These are phyloP conservation scores for Auricularia sp. DNA, from an alignment of 768 basidiomycete species.

Conservation along the genomic window DNA sequence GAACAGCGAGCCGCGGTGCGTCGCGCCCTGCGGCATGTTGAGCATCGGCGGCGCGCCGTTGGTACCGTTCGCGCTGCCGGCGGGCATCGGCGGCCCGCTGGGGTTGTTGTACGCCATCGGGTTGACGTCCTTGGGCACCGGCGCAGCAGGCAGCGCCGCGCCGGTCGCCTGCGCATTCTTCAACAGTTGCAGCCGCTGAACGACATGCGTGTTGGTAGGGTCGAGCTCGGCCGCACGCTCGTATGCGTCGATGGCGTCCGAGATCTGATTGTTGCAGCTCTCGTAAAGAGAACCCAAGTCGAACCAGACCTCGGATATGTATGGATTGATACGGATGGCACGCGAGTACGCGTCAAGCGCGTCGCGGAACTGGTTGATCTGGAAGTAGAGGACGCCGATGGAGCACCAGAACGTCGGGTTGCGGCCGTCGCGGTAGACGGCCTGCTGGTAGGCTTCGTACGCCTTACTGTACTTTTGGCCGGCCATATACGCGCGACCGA, in stretches of 20 bases:
- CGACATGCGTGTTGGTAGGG: conserved; percentile 72
- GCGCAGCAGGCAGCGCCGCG: conserved; percentile 67
- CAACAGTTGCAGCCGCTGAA: conserved; percentile 66
- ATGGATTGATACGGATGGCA: conserved; percentile 97
- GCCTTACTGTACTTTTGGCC: conserved; percentile 99
- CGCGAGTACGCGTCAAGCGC: conserved; percentile 98
- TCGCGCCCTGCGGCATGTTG: background rate
- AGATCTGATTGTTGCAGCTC: conserved; percentile 97
- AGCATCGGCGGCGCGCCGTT: background rate
- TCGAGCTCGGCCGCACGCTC: conserved; percentile 91
- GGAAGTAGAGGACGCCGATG: conserved; percentile 97
- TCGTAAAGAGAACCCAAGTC: conserved; percentile 96
- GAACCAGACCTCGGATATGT: conserved; percentile 92
- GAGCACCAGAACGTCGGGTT: conserved; percentile 99
- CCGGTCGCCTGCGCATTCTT: conserved; percentile 71
- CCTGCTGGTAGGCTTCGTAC: conserved; percentile 98
- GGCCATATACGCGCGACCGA: conserved; percentile 97
- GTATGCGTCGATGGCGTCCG: conserved; percentile 97
- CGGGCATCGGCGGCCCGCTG: conserved; percentile 45
- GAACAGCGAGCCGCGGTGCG: background rate
- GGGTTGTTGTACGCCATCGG: conserved; percentile 74
- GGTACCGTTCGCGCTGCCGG: background rate
- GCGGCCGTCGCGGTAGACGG: conserved; percentile 95
- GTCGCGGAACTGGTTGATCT: conserved; percentile 98
- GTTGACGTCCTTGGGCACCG: conserved; percentile 90